A percentile compares a stretch with the other conserved stretches of the same genome.
Conservation (phyloP, 1,284 basidiomycete genomes). For the Naganishia sp. region DNA sequence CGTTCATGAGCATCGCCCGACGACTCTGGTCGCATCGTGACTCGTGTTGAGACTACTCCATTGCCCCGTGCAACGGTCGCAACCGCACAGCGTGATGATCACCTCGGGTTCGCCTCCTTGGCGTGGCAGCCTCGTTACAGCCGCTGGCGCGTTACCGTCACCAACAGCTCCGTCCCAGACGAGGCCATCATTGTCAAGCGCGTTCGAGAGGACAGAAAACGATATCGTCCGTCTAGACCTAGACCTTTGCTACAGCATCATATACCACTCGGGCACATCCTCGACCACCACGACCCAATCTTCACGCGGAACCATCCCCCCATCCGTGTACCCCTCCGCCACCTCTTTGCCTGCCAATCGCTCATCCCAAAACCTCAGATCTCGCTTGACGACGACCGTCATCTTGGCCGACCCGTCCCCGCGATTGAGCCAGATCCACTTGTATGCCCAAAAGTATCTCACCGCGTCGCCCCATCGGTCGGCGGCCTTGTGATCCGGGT, state of each 20-base stretch:
- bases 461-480: conserved; percentile 2
- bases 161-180: too few species aligned
- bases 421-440: conserved; percentile 4
- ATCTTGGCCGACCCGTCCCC: conserved; percentile 3
- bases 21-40: too few species aligned
- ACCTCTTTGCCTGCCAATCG: neutral
- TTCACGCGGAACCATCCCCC: neutral
- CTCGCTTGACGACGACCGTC: conserved; percentile 1
- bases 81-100: too few species aligned
- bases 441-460: conserved; percentile 1
- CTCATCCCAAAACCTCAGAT: conserved; percentile 4
- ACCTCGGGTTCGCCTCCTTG: too few species aligned
- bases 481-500: neutral
- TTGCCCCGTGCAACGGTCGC: too few species aligned
- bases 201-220: neutral
- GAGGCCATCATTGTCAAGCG: too few species aligned
- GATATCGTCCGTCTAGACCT: neutral
- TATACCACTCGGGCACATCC: conserved; percentile 2
- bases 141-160: too few species aligned
- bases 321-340: conserved; percentile 1
- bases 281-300: conserved; percentile 2
- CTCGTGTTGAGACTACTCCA: too few species aligned
- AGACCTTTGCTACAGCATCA: neutral
- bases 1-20: too few species aligned
- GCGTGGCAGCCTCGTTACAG: too few species aligned